Evolutionary conservation across 208 protist species (phyloP).

Genomic region (Leishmania turanica): DNA sequence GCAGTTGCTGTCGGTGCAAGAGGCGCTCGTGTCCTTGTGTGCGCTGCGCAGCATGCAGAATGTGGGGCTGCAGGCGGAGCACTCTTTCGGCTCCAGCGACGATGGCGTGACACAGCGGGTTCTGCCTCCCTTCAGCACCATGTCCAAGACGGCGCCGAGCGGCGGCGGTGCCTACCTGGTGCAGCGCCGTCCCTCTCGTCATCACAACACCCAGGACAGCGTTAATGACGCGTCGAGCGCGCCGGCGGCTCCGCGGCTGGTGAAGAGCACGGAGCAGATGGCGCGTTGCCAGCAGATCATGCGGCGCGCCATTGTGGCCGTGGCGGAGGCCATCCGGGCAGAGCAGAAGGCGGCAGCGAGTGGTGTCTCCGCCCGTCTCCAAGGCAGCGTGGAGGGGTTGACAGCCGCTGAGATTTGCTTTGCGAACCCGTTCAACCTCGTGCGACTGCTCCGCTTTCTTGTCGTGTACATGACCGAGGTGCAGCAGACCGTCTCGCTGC

Average conservation of each 20-base stretch:
- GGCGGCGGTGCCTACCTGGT: constrained; percentile 8
- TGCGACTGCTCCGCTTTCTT: constrained; percentile 47
- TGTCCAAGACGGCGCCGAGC: constrained; percentile 5
- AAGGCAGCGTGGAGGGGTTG: constrained; percentile 2
- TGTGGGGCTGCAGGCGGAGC: constrained; percentile 37
- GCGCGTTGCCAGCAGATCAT: constrained; percentile 68
- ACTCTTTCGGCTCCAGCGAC: neutral
- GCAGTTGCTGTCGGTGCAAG: constrained; percentile 70
- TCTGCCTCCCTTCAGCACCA: constrained; percentile 22
- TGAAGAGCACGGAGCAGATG: constrained; percentile 38
- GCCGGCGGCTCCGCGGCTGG: constrained; percentile 4
- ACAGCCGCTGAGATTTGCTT: constrained; percentile 77
- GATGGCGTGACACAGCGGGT: constrained; percentile 4
- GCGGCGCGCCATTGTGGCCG: constrained; percentile 47
- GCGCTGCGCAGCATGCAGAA: constrained; percentile 81
- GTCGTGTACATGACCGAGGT: constrained; percentile 38
- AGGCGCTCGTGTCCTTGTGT: constrained; percentile 60
- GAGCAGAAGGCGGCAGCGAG: constrained; percentile 9
- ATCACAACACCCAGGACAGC: neutral
- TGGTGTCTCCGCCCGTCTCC: neutral
- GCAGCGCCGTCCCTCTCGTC: constrained; percentile 21
- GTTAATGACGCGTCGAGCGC: neutral
- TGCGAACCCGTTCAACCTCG: constrained; percentile 42
- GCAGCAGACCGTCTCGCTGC: constrained; percentile 47
- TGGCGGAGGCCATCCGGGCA: constrained; percentile 48